Percentiles rank a stretch among this genome's conserved stretches.
These are phyloP conservation scores for Pulveroboletus sp. DNA, from an alignment of 768 basidiomycete species.

Conservation along the genomic window DNA sequence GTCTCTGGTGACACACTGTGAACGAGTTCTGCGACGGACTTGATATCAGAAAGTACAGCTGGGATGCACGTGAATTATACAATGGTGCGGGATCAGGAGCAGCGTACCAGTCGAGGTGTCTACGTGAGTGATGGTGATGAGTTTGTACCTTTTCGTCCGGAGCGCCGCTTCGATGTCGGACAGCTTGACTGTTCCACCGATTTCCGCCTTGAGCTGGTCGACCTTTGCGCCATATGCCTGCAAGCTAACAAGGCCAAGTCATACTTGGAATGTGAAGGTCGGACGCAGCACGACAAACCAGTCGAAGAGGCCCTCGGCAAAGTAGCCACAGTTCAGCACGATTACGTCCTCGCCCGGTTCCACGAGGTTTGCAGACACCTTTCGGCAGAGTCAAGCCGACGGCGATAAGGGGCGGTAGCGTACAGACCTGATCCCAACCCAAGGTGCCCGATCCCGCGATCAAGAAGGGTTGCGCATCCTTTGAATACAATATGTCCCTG, in stretches of 20 bases:
- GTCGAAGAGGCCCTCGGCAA: constrained; percentile 87
- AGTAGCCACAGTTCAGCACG: constrained; percentile 90
- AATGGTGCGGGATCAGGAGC: not conserved
- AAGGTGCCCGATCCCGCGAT: constrained; percentile 94
- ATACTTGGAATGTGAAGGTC: not conserved
- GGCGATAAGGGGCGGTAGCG: not conserved
- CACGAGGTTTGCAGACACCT: constrained; percentile 91
- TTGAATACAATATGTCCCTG: constrained; percentile 79
- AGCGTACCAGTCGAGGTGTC: constrained; percentile 77
- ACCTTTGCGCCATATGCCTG: constrained; percentile 88
- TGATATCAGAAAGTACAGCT: constrained; percentile 85
- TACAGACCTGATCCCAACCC: constrained; percentile 88
- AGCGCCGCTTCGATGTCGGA: constrained; percentile 67
- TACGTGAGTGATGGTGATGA: constrained; percentile 93
- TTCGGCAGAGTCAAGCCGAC: constrained; percentile 8
- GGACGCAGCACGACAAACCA: constrained; percentile 48
- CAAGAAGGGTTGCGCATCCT: constrained; percentile 83
- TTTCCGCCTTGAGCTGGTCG: constrained; percentile 74
- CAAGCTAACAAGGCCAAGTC: constrained; percentile 45
- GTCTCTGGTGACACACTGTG: constrained; percentile 80
- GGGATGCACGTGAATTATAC: constrained; percentile 5
- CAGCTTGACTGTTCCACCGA: constrained; percentile 72
- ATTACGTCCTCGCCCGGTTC: constrained; percentile 75
- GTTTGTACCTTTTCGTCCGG: constrained; percentile 77
- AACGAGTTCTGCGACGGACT: constrained; percentile 71